Conservation (phyloP, 768 basidiomycete species). For the Cystobasidium ongulense region DNA sequence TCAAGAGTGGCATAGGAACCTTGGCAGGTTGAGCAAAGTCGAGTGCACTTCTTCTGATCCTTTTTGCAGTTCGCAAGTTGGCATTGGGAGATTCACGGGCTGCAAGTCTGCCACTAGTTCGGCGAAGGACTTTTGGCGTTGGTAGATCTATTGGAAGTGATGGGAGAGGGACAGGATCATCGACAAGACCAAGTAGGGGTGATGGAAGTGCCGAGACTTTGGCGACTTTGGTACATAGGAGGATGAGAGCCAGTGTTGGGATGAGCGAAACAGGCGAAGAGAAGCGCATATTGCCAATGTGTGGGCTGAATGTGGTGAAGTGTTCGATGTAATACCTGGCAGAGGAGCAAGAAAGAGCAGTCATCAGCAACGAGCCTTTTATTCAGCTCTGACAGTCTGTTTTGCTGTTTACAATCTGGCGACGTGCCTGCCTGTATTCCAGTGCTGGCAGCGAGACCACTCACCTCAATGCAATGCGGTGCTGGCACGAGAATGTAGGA, state of each 20-base stretch:
- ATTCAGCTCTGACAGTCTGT: not conserved
- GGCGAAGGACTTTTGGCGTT: not conserved
- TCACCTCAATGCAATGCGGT: not conserved
- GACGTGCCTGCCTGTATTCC: not conserved
- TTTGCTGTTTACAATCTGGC: not conserved
- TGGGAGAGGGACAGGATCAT: not conserved
- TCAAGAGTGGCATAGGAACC: constrained; percentile 15
- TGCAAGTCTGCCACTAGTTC: not conserved
- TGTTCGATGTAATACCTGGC: not conserved
- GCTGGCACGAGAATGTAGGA: not conserved
- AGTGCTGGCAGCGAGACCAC: not conserved
- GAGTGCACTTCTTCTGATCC: not conserved
- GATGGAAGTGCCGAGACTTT: not conserved
- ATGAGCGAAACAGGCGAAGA: not conserved
- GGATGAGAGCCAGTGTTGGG: not conserved
- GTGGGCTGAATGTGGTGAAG: not conserved
- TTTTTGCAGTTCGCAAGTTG: not conserved
- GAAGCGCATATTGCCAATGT: not conserved
- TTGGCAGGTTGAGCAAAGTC: not conserved
- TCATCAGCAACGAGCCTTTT: not conserved
- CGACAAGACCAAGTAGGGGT: not conserved
- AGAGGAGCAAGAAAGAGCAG: not conserved
- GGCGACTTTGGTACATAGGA: not conserved
- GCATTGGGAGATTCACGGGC: not conserved
- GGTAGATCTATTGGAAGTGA: not conserved